phyloP scores from a whole-genome alignment of 768 basidiomycete genomes.

The Phylloporus arenicola region DNA sequence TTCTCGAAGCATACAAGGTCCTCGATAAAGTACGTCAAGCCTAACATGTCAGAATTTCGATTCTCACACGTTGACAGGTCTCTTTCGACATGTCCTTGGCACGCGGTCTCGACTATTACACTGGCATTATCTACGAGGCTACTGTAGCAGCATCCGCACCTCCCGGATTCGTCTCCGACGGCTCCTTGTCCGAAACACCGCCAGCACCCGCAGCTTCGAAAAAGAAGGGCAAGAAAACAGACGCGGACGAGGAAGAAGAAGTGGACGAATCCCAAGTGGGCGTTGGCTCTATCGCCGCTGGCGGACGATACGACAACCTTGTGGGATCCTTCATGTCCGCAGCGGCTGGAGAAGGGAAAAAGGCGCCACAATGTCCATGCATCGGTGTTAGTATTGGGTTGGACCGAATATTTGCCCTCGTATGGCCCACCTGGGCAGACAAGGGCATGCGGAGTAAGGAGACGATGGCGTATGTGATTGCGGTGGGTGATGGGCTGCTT shows the following conservation, averaged over 20 bases:
- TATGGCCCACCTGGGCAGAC: slow-evolving; percentile 84
- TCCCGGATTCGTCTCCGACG: slow-evolving; percentile 63
- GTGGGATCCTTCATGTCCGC: slow-evolving; percentile 88
- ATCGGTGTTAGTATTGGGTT: slow-evolving; percentile 90
- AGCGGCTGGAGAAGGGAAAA: slow-evolving; percentile 71
- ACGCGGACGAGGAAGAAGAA: slow-evolving; percentile 63
- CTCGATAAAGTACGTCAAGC: slow-evolving; percentile 58
- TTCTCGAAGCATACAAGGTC: slow-evolving; percentile 76
- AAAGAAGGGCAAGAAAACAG: slow-evolving; percentile 36
- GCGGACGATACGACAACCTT: slow-evolving; percentile 93
- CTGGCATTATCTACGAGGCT: slow-evolving; percentile 97
- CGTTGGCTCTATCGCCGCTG: slow-evolving; percentile 98
- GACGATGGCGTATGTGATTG: slow-evolving; percentile 92
- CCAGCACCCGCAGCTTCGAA: slow-evolving; percentile 23
- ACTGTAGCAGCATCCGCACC: slow-evolving; percentile 91
- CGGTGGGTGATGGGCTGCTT: slow-evolving; percentile 83
- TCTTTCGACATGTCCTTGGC: slow-evolving; percentile 96
- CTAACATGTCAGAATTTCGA: neutral
- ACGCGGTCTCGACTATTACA: slow-evolving; percentile 98
- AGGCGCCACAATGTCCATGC: slow-evolving; percentile 68
- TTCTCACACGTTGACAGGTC: slow-evolving; percentile 45
- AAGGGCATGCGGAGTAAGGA: slow-evolving; percentile 79
- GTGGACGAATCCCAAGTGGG: slow-evolving; percentile 91
- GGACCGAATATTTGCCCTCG: slow-evolving; percentile 86
- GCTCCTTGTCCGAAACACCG: slow-evolving; percentile 33